Evolutionary conservation across 768 basidiomycete genomes (phyloP).

Genomic region (Hygrocybe coccinea): DNA sequence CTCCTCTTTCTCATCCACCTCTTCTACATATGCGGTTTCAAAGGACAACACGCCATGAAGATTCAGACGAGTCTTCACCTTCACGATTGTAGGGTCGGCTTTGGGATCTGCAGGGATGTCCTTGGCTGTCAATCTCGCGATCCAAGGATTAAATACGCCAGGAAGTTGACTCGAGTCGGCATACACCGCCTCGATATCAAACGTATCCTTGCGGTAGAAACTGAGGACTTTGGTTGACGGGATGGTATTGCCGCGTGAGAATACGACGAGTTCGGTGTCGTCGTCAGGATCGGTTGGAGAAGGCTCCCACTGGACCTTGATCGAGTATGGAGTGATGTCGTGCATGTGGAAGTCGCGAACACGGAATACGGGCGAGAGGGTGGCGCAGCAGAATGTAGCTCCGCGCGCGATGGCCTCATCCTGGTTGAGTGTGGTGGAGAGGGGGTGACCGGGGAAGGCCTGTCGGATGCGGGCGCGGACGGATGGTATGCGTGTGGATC

Average conservation of each 20-base stretch:
- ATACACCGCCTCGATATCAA: constrained; percentile 85
- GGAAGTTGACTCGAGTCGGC: constrained; percentile 69
- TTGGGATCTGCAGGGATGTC: constrained; percentile 61
- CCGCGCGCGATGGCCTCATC: constrained; percentile 97
- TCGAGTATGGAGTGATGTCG: constrained; percentile 82
- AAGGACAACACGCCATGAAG: constrained; percentile 83
- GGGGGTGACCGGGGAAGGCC: constrained; percentile 76
- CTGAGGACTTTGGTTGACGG: constrained; percentile 95
- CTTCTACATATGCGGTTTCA: constrained; percentile 81
- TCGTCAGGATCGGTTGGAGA: constrained; percentile 74
- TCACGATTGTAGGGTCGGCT: constrained; percentile 77
- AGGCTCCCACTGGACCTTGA: constrained; percentile 86
- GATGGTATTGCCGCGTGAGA: constrained; percentile 76
- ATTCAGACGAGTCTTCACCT: constrained; percentile 88
- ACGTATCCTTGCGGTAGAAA: constrained; percentile 85
- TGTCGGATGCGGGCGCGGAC: constrained; percentile 83
- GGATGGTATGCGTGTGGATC: constrained; percentile 87
- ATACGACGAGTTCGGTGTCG: constrained; percentile 88
- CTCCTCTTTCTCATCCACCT: constrained; percentile 75
- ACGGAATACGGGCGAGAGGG: constrained; percentile 96
- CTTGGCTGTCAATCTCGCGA: constrained; percentile 79
- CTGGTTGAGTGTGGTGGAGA: constrained; percentile 92
- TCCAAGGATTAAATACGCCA: constrained; percentile 77
- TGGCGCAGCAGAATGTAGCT: constrained; percentile 94
- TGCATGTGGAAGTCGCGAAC: constrained; percentile 90